Percentiles rank a stretch among this genome's conserved stretches.
Evolutionary conservation across 75 land plant species (phyloP).

Genomic region (Pinus tabuliformis): DNA sequence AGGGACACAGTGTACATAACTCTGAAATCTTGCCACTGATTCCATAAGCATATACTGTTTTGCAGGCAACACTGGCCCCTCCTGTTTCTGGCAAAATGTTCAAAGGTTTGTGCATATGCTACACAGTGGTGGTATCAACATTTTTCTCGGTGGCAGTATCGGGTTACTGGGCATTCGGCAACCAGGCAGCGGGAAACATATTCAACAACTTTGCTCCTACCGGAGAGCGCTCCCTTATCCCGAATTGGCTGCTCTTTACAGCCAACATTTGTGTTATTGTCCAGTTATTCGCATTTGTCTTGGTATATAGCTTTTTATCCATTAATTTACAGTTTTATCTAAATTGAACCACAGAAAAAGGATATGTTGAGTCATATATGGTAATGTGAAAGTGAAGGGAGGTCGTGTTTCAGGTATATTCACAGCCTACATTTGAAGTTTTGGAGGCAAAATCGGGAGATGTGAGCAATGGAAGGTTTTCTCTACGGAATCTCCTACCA

Average conservation of each 20-base stretch:
- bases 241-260: conserved; percentile 65
- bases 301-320: conserved; percentile 19
- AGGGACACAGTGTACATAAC: too few relatives aligned
- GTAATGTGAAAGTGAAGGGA: too few relatives aligned
- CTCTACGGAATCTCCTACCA: conserved; percentile 55
- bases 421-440: conserved; percentile 77
- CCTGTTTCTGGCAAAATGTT: conserved; percentile 33
- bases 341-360: too few relatives aligned
- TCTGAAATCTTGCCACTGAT: too few relatives aligned
- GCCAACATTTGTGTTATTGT: conserved; percentile 50
- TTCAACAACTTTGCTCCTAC: conserved; percentile 49
- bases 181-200: conserved; percentile 35
- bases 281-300: conserved; percentile 63
- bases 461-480: conserved; percentile 37
- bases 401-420: conserved; percentile 47
- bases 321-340: too few relatives aligned
- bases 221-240: conserved; percentile 34
- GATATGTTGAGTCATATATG: too few relatives aligned
- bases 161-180: conserved; percentile 95
- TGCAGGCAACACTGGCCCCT: conserved; percentile 45
- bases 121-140: conserved; percentile 39
- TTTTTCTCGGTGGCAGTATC: conserved; percentile 76
- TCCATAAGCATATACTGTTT: too few relatives aligned
- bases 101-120: conserved; percentile 67
- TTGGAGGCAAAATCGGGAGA: conserved; percentile 47